Evolutionary conservation across 2,329 filamentous ascomycete species (phyloP), one percentile per base, ranked within the genome.

Genomic region (Aspergillus sp.): DNA sequence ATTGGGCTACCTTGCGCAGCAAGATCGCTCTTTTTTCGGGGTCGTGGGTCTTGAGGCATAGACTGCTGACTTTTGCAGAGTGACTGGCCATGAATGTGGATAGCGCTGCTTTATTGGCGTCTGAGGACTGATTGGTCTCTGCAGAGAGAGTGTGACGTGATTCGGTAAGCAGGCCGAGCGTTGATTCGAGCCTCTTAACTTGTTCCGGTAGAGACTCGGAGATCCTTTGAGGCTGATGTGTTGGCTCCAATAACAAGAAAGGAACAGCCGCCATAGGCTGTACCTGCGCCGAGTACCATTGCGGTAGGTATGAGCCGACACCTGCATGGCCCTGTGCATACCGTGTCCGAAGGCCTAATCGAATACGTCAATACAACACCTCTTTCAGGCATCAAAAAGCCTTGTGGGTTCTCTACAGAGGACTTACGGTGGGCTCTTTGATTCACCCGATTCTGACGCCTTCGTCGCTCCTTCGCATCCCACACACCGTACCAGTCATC

Each of bases 401-500:
- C 34, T 15, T 41, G 31, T 11, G 11, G 34, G 34, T 15, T 41
- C 11, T 15, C 34, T 41, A 41, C 34, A 11, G 15, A 13, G 11
- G 15, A 54, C 59, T 13, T 47, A 61, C 59, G 59, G 22, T 30
- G 49, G 6, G 28, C 54, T 25, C 53, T 28, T 50, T 61, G 59
- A 23, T 54, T 54, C n/a, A 54, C 3, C 3, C 59, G 54, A 28
- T 61, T 58, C 45, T 61, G 59, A 4, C 28, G 13, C 49, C 11
- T 61, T 17, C 54, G 25, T 5, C 59, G 59, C 31, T 46, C 25
- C n/a, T 47, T 43, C 9, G 23, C n/a, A 31, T 61, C 54, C 17
- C 15, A 22, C 8, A 61, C 23, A n/a, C 54, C 59, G 15, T 28
- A n/a, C 59, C 59, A 61, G 25, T 49, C 49, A 46, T 61, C 54